Base-by-base conservation (phyloP, 495 filamentous ascomycete species). In the Monascus purpureus region DNA sequence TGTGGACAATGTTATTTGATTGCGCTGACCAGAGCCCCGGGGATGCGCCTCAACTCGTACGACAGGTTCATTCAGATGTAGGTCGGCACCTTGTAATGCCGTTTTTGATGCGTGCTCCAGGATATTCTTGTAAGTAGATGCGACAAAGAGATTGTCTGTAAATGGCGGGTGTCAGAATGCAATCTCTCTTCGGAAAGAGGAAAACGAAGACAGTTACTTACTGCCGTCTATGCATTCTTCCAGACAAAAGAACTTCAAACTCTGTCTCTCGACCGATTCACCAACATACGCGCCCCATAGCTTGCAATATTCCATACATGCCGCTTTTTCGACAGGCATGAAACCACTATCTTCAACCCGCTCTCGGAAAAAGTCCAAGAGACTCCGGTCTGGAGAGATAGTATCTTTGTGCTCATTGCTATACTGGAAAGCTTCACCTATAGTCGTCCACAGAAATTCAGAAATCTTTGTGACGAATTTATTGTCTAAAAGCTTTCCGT, bases 151-250 rank as follows among this genome's bases (percentile, higher is more conserved):
- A 49, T 94, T 95, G 42, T 83, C 88, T 90, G 31, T 17, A 41
- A 30, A 15, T 3, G 15, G 25, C 9, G 17, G 8, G 35, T 4
- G 24, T 17, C 17, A 29, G 33, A 13, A 11, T 15, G 9, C 4
- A 14, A 18, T 16, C n/a, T 22, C 20, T 22, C 4, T 28, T n/a
- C 6, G 11, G 13, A 18, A 26, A 12, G 15, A 34, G 33, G 8
- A 14, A 4, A 31, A 9, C 13, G 25, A 17, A 7, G 19, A 33
- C 25, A 26, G 29, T n/a, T 24, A 65, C 73, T 50, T 52, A 82
- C 82, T 77, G 29, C 86, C 87, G 45, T 92, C 87, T 44, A 94
- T 76, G 37, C 80, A 86, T 56, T 95, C 85, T 53, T 97, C 90
- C n/a, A 97, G 48, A 67, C 78, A 88, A 44, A 95, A 92, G 56